Percentiles rank a stretch among this genome's conserved stretches.
Conservation (phyloP, 768 basidiomycete genomes). For the Mycena chlorophos region DNA sequence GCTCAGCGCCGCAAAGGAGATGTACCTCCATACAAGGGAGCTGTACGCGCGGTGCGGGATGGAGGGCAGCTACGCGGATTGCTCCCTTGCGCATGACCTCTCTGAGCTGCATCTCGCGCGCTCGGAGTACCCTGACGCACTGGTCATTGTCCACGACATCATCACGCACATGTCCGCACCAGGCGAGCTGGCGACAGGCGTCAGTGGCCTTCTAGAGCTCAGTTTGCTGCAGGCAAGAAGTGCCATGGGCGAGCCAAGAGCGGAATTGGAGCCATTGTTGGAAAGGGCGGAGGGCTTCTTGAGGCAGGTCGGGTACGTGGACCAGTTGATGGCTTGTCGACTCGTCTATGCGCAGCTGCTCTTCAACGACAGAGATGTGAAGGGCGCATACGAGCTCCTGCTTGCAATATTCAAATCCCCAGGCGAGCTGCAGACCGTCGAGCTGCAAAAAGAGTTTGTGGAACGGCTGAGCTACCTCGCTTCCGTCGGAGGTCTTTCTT, state of each 20-base stretch:
- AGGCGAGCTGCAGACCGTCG: not conserved
- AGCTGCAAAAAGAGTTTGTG: not conserved
- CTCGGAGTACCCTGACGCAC: not conserved
- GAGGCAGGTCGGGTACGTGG: not conserved
- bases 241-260: not conserved
- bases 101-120: not conserved
- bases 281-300: not conserved
- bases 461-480: not conserved
- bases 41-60: not conserved
- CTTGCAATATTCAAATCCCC: not conserved
- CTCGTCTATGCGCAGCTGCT: not conserved
- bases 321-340: not conserved
- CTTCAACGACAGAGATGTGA: not conserved
- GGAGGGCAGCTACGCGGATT: not conserved
- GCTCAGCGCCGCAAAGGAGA: not conserved
- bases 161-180: not conserved
- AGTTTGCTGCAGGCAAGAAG: not conserved
- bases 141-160: not conserved
- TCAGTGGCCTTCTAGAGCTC: not conserved
- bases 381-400: not conserved
- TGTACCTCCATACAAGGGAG: not conserved
- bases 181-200: not conserved
- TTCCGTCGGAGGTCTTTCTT: not conserved
- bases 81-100: not conserved
- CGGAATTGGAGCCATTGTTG: not conserved